phyloP scores from a whole-genome alignment of 176 grass and related monocot genomes.

The Oryza brachyantha region DNA sequence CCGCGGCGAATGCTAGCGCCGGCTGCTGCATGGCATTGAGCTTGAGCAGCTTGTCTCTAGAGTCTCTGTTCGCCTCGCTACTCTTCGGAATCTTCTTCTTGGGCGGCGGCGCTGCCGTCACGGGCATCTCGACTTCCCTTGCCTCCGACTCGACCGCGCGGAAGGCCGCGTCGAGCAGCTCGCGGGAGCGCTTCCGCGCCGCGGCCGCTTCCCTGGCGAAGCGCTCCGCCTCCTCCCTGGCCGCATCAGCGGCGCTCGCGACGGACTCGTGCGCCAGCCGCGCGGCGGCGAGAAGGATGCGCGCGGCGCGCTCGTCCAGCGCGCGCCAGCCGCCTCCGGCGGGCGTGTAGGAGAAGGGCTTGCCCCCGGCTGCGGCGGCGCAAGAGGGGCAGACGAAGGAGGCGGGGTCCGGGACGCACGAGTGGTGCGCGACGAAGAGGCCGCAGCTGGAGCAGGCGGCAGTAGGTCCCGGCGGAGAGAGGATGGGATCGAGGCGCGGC shows the following conservation, averaged over 20 bases:
- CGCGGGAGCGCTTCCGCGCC: conserved; percentile 61
- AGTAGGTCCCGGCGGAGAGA: conserved; percentile 36
- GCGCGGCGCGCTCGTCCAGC: conserved; percentile 36
- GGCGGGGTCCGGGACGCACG: conserved; percentile 40
- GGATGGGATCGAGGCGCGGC: conserved; percentile 7
- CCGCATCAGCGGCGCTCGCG: conserved; percentile 37
- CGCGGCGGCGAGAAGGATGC: conserved; percentile 63
- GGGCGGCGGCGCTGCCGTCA: neutral
- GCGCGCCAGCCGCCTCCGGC: neutral
- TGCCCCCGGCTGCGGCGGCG: conserved; percentile 28
- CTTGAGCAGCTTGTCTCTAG: conserved; percentile 53
- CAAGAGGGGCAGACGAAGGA: conserved; percentile 51
- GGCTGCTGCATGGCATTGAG: conserved; percentile 45
- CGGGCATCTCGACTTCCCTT: conserved; percentile 13
- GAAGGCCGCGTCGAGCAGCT: conserved; percentile 60
- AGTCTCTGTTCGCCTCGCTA: conserved; percentile 30
- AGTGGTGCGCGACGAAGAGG: conserved; percentile 50
- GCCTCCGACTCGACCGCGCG: conserved; percentile 44
- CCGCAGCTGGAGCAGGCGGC: conserved; percentile 58
- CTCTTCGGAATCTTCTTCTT: conserved; percentile 49
- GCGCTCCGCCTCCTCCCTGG: conserved; percentile 58
- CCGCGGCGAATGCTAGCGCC: conserved; percentile 35
- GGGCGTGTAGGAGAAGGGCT: conserved; percentile 33
- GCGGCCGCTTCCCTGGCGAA: conserved; percentile 55
- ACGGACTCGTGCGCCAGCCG: conserved; percentile 56